Percentiles rank a stretch among this genome's conserved stretches.
phyloP scores from a whole-genome alignment of 208 protist species.

The Leishmania turanica region DNA sequence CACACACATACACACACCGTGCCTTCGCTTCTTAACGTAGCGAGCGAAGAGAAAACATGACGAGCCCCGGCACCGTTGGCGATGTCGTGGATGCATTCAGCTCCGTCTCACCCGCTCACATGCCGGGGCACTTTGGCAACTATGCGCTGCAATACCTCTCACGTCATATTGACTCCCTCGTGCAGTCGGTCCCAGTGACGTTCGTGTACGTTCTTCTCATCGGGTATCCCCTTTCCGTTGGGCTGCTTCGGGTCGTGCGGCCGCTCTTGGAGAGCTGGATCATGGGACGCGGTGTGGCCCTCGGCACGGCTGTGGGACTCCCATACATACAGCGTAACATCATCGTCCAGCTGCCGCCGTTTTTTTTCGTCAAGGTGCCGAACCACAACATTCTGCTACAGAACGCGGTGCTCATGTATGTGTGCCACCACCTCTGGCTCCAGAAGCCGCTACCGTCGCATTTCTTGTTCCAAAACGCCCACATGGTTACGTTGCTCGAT shows the following conservation, averaged over 20 bases:
- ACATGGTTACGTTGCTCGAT: conserved; percentile 7
- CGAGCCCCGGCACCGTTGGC: neutral
- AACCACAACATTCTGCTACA: conserved; percentile 27
- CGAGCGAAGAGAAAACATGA: neutral
- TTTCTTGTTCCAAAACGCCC: neutral
- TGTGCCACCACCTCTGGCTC: conserved; percentile 17
- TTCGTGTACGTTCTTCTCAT: conserved; percentile 21
- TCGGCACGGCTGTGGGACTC: neutral
- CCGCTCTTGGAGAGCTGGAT: conserved; percentile 23
- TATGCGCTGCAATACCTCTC: neutral
- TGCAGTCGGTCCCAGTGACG: neutral
- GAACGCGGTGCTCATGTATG: conserved; percentile 24
- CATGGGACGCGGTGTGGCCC: neutral
- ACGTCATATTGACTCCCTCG: neutral
- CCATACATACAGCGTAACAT: conserved; percentile 24
- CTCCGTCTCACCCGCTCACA: neutral
- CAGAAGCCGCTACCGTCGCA: neutral
- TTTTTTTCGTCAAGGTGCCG: neutral
- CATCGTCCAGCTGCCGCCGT: conserved; percentile 11
- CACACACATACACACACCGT: neutral
- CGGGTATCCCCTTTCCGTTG: conserved; percentile 27
- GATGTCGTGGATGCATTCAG: neutral
- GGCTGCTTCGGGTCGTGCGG: conserved; percentile 17
- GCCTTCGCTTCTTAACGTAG: neutral
- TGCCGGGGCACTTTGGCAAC: neutral